Conservation (phyloP, 2,329 filamentous ascomycete species). For the Pseudocercospora fijiensis region DNA sequence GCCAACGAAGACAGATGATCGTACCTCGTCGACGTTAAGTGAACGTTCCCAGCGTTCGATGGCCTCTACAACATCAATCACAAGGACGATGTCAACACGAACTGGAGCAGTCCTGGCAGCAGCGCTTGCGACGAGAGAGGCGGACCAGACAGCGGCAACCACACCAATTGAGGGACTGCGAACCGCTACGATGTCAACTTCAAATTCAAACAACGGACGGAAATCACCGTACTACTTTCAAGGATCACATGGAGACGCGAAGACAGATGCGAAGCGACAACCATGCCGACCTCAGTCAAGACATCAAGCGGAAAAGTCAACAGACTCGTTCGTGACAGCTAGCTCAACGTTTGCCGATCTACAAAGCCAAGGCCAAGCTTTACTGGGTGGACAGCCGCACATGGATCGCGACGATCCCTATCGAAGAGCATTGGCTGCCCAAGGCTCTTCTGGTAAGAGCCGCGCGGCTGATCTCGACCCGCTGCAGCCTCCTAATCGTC, state of each 20-base stretch:
- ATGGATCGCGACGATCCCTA: constrained; percentile 38
- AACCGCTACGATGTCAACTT: constrained; percentile 31
- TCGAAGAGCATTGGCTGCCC: constrained; percentile 33
- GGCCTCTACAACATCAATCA: constrained; percentile 45
- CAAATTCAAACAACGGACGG: constrained; percentile 37
- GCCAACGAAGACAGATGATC: constrained; percentile 55
- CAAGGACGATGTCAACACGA: constrained; percentile 47
- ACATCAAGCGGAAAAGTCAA: constrained; percentile 23
- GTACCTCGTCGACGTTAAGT: constrained; percentile 57
- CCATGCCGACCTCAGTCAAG: constrained; percentile 13
- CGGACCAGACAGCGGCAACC: constrained; percentile 10
- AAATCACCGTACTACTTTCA: constrained; percentile 36
- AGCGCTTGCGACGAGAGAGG: constrained; percentile 28
- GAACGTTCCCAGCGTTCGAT: constrained; percentile 50
- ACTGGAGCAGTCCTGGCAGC: constrained; percentile 42
- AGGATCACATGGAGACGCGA: constrained; percentile 16
- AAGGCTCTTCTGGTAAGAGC: constrained; percentile 10
- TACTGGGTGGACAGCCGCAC: constrained; percentile 48
- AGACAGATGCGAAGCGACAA: constrained; percentile 4
- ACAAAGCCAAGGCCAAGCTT: constrained; percentile 53
- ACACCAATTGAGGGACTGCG: constrained; percentile 23
- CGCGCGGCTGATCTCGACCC: constrained; percentile 13
- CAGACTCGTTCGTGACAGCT: constrained; percentile 54
- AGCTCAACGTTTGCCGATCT: constrained; percentile 51
- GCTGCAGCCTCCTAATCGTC: constrained; percentile 18